Base-by-base conservation (phyloP, 2,329 filamentous ascomycete genomes). In the Torrubiellomyces zombiae region DNA sequence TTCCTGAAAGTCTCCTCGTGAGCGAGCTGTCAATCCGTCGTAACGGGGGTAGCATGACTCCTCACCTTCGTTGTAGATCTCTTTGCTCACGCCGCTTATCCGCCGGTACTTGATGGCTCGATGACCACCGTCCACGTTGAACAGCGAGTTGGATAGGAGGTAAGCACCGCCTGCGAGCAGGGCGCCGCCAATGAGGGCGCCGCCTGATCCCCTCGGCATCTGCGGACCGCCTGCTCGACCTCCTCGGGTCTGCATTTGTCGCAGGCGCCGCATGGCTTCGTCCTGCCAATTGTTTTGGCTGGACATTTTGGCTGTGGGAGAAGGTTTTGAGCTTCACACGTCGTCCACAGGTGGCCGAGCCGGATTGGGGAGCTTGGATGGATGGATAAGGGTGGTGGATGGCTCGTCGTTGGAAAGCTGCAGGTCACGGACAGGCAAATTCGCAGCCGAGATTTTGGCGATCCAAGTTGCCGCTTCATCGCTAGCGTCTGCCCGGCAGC, bases 51-150 rank as follows among this genome's bases (percentile, higher is more conserved):
- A n/a, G n/a, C n/a, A n/a, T n/a, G n/a, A n/a, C n/a, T n/a, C 27
- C 51, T 35, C 55, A 82, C 86, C 89, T 82, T 98, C 89, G 42
- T 44, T 66, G 60, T 92, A 98, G 52, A 98, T 98, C 47, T 95
- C 82, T 59, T 85, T 85, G 64, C 80, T 76, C 28, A 98, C 86
- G 63, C 89, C 89, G 44, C 72, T 80, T 55, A 93, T 45, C 51
- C 85, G 76, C 42, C 77, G 83, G 61, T 98, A 98, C 57, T 98
- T 98, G 67, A 98, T 98, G 37, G 89, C 89, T 48, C 89, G 76
- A 56, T 95, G 89, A 59, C 89, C 89, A 75, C 89, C 89, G 48
- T 98, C 89, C 43, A 98, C 89, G 58, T 76, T 76, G 60, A 76
- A 76, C 5, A 76, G 59, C 21, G 70, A 64, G 48, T 72, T 66